Evolutionary conservation across 257 asterid species (phyloP).

Genomic region (Echium plantagineum): DNA sequence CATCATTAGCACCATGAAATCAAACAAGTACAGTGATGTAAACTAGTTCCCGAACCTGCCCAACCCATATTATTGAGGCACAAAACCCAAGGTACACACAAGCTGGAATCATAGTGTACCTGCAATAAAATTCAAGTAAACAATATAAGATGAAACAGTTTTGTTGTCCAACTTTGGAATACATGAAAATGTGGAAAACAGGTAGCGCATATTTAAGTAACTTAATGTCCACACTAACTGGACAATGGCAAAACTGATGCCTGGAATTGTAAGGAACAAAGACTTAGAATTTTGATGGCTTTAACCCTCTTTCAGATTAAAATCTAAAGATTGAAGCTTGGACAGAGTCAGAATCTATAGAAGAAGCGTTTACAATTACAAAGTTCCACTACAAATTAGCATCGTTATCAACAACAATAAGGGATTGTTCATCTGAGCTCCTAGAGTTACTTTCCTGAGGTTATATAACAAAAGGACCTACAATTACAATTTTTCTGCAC

Average conservation of each 20-base stretch:
- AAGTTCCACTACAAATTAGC: too few species aligned
- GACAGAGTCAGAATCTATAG: too few species aligned
- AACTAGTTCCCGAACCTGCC: conserved; percentile 39
- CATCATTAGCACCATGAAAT: not conserved
- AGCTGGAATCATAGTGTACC: conserved; percentile 96
- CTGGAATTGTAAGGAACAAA: too few species aligned
- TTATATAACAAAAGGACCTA: too few species aligned
- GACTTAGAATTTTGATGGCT: too few species aligned
- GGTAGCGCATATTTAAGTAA: not conserved
- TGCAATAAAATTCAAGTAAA: conserved; percentile 15
- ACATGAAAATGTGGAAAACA: not conserved
- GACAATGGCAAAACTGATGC: too few species aligned
- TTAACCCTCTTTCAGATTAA: too few species aligned
- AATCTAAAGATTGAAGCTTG: too few species aligned
- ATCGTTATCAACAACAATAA: too few species aligned
- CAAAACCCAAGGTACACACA: conserved; percentile 88
- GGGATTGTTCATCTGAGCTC: too few species aligned
- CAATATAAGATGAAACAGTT: not conserved
- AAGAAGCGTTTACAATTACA: too few species aligned
- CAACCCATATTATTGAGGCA: conserved; percentile 95
- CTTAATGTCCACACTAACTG: not conserved
- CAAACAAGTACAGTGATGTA: not conserved
- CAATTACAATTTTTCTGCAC: not conserved
- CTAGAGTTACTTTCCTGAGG: too few species aligned
- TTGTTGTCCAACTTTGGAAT: not conserved